Percentiles rank a stretch among this genome's conserved stretches.
phyloP scores from a whole-genome alignment of 805 yeast species.

The Yarrowia keelungensis region DNA sequence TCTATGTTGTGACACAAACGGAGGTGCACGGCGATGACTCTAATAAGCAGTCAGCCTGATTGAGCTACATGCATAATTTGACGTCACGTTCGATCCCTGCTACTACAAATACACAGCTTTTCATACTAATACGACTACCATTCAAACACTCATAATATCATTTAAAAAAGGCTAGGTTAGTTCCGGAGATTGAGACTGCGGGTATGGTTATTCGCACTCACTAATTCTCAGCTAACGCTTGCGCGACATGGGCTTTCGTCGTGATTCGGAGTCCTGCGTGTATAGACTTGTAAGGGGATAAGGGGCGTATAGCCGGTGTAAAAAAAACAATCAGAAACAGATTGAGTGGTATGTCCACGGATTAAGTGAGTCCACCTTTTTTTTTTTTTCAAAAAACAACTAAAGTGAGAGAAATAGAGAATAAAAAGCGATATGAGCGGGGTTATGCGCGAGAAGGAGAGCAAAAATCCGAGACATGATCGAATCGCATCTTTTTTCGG shows the following conservation, averaged over 20 bases:
- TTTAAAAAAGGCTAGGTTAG: conserved; percentile 2
- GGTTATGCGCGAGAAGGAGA: too few species aligned
- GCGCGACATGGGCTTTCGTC: conserved; percentile 29
- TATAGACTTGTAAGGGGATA: not conserved
- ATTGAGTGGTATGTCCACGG: conserved; percentile 13
- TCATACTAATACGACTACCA: too few species aligned
- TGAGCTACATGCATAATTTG: too few species aligned
- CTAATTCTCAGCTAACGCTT: not conserved
- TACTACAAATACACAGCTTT: too few species aligned
- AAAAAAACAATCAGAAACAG: not conserved
- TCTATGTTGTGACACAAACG: too few species aligned
- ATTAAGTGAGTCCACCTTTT: too few species aligned
- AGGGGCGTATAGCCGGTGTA: conserved; percentile 1
- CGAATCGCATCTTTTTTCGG: too few species aligned
- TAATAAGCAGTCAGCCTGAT: too few species aligned
- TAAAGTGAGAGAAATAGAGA: not conserved
- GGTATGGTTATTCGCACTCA: conserved; percentile 6
- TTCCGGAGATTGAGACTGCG: not conserved
- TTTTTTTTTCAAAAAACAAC: not conserved
- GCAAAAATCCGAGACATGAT: too few species aligned
- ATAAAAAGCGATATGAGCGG: not conserved
- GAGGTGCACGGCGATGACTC: too few species aligned
- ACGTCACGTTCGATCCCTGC: too few species aligned
- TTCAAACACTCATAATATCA: too few species aligned
- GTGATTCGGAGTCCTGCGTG: conserved; percentile 27